These are phyloP conservation scores for Asclepias syriaca DNA, from an alignment of 257 asterid species.

Conservation along the genomic window DNA sequence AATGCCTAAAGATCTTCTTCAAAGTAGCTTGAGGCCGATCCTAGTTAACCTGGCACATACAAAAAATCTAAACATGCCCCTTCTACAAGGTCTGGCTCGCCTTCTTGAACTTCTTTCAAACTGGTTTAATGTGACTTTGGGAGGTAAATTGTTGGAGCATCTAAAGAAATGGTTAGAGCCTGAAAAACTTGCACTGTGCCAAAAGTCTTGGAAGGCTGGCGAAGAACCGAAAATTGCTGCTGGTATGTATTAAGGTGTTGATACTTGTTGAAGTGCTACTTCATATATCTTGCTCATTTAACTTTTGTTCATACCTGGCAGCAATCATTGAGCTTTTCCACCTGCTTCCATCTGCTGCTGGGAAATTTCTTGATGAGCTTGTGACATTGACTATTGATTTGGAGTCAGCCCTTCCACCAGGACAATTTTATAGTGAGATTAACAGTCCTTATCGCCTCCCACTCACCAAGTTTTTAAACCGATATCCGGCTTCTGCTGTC, in stretches of 20 bases:
- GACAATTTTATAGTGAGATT: constrained; percentile 94
- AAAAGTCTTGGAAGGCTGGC: constrained; percentile 99
- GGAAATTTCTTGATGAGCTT: constrained; percentile 95
- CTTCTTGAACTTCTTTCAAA: constrained; percentile 93
- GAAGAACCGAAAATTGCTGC: constrained; percentile 99
- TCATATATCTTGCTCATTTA: not conserved
- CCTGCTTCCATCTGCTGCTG: constrained; percentile 97
- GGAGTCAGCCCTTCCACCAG: constrained; percentile 97
- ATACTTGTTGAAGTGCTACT: not conserved
- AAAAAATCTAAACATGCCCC: constrained; percentile 98
- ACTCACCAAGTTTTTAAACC: constrained; percentile 88
- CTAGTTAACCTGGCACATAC: constrained; percentile 95
- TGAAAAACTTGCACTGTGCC: constrained; percentile 88
- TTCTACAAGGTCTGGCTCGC: constrained; percentile 96
- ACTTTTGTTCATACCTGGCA: constrained; percentile 33
- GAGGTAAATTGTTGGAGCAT: constrained; percentile 98
- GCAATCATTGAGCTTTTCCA: constrained; percentile 99
- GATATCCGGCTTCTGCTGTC: constrained; percentile 85
- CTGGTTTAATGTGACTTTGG: constrained; percentile 99
- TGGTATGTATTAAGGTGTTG: constrained; percentile 48
- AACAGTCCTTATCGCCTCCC: constrained; percentile 98
- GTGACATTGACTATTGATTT: constrained; percentile 93
- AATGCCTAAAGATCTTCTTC: constrained; percentile 99
- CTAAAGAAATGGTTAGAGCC: constrained; percentile 99
- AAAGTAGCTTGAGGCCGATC: constrained; percentile 97